Base-by-base conservation (phyloP, 768 basidiomycete genomes). In the Leccinum arenicola region DNA sequence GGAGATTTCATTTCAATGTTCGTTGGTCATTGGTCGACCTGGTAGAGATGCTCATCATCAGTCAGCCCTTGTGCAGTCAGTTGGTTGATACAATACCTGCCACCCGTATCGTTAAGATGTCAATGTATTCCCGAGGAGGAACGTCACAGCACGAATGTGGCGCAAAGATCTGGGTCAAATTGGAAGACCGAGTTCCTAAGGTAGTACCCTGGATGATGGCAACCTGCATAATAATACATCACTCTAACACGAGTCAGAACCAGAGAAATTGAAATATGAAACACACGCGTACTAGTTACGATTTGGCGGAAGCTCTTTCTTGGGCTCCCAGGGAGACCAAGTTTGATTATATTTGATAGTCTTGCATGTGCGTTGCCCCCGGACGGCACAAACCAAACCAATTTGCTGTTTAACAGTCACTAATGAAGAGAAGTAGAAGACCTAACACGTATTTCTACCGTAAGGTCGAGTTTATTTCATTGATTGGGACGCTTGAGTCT, bases 101-200 rank as follows among this genome's bases (percentile, higher is more conserved):
- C 10, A 17, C 33, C 47, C 19, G n/a, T 19, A 29, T 19, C 6
- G 9, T 35, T 29, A 6, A 12, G 19, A 21, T 5, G n/a, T 19
- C n/a, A 45, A 31, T 9, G 27, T n/a, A 19, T 45, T 53, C 11
- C 59, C 59, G 51, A 61, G 61, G 59, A 55, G 57, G 33, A 51
- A 31, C 11, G 14, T 43, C 11, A 51, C 31, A 19, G 25, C n/a
- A 53, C 9, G 27, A 50, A 55, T 40, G 17, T 17, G 23, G n/a
- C 35, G 36, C 43, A 19, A 45, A 45, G 43, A 19, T 19, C 38
- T 40, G 27, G 15, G 11, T 27, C 47, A 36, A 15, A 10, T 14
- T 21, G 15, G 29, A 35, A 36, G 49, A 35, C 17, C 11, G 21
- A n/a, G n/a, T 36, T 27, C 29, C n/a, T 29, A 21, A 5, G 8